These are phyloP conservation scores for Candida vaughaniae DNA, from an alignment of 805 yeast genomes.

Conservation along the genomic window DNA sequence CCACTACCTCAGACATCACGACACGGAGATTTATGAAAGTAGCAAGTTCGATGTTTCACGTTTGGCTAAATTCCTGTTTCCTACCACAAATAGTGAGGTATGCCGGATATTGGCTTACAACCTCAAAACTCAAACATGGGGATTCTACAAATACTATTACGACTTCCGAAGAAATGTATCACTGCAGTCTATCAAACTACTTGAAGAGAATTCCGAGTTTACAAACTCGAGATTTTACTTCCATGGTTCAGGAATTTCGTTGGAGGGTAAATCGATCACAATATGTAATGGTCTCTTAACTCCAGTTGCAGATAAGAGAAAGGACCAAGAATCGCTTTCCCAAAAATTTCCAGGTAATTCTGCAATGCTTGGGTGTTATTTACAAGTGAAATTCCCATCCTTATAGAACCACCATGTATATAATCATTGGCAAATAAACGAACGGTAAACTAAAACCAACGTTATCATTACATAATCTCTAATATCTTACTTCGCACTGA, in stretches of 20 bases:
- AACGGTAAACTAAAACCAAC: too few relatives aligned
- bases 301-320: slow-evolving; percentile 30
- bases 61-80: slow-evolving; percentile 28
- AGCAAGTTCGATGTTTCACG: slow-evolving; percentile 36
- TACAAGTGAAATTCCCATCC: slow-evolving; percentile 35
- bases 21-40: slow-evolving; percentile 26
- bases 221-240: slow-evolving; percentile 27
- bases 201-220: slow-evolving; percentile 20
- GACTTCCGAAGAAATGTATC: slow-evolving; percentile 27
- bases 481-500: slow-evolving; percentile 6
- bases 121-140: slow-evolving; percentile 41
- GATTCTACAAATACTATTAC: slow-evolving; percentile 32
- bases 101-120: slow-evolving; percentile 36
- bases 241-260: slow-evolving; percentile 31
- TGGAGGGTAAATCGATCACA: slow-evolving; percentile 35
- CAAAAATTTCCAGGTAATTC: slow-evolving; percentile 18
- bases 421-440: too few relatives aligned
- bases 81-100: slow-evolving; percentile 25
- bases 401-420: too few relatives aligned
- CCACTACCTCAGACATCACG: slow-evolving; percentile 34
- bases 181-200: slow-evolving; percentile 18
- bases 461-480: too few relatives aligned
- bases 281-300: slow-evolving; percentile 36
- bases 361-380: slow-evolving; percentile 35
- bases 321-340: slow-evolving; percentile 22